Base-by-base conservation (phyloP, 306 rosid species). In the Clitoria ternatea region DNA sequence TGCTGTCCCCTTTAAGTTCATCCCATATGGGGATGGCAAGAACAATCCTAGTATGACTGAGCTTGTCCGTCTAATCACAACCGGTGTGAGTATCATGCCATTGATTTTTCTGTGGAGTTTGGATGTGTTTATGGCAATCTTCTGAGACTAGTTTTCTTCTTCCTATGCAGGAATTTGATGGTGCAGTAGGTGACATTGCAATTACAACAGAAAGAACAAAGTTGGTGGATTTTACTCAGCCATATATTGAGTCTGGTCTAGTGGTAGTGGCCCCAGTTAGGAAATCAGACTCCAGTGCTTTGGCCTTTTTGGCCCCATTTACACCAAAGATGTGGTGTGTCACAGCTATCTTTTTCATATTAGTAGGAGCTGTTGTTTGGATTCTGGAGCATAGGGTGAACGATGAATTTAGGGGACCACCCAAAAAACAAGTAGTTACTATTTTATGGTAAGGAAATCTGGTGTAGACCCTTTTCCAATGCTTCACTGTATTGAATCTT, bases 371-470 rank as follows among this genome's bases (percentile, higher is more conserved):
- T 37, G 96, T 79, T 66, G 83, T 95, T 77, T 95, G 99, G 99
- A 81, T 91, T 72, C 82, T 95, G 83, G 99, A 95, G 88, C 99
- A 95, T 76, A 85, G 97, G 73, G 80, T 66, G 69, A 95, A 95
- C 43, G 96, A 89, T 75, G 96, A 91, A 0, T 94, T 94, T 56
- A 90, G 99, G 11, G 99, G 99, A 47, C 96, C 99, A 77, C 99
- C 99, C 2, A 91, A 53, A 75, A 83, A 52, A 79, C 99, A 94
- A 83, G 4, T 83, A 8, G 73, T 86, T 53, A 94, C 99, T 14
- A 24, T 81, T 50, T 84, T 91, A 29, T 94, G 99, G 99, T 91
- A 75, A 74, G 89, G 53, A 59, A 49, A 63, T 61, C 29, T 53
- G 12, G 18, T 50, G 17, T 59, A 63, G 12, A 24, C 29, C 0